Evolutionary conservation across 2,329 filamentous ascomycete species (phyloP).

Genomic region (Cladosporium sp.): DNA sequence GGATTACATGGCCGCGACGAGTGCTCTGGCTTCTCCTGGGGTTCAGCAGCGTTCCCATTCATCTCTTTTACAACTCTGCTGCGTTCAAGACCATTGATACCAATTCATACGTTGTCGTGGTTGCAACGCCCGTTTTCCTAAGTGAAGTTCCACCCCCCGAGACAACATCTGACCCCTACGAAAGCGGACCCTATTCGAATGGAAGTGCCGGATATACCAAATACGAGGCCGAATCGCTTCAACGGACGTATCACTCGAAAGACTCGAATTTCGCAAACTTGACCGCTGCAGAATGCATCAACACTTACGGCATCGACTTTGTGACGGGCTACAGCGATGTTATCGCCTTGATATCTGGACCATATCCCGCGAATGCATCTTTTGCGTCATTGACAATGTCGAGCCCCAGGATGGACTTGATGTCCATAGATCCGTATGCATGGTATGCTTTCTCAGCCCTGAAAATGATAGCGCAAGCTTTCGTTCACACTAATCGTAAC

Average conservation of each 20-base stretch:
- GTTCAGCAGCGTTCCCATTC: constrained; percentile 39
- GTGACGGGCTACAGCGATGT: constrained; percentile 11
- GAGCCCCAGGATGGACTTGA: no score
- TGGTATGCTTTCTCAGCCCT: no score
- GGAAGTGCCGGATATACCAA: no score
- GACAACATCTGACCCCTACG: no score
- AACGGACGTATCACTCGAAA: neutral
- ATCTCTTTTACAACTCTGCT: constrained; percentile 40
- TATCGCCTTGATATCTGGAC: constrained; percentile 9
- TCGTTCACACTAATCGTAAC: no score
- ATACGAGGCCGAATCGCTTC: neutral
- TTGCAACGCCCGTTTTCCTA: neutral
- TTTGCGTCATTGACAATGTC: no score
- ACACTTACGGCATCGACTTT: constrained; percentile 12
- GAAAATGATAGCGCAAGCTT: no score
- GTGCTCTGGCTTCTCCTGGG: constrained; percentile 31
- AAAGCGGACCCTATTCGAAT: no score
- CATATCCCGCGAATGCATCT: neutral
- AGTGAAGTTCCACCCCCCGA: no score
- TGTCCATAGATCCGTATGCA: no score
- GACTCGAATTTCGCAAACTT: neutral
- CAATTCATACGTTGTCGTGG: constrained; percentile 19
- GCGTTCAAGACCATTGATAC: constrained; percentile 30
- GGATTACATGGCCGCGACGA: constrained; percentile 26
- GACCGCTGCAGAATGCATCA: constrained; percentile 3